Conservation (phyloP, 2,329 filamentous ascomycete species). For the Cladosporium sp. region DNA sequence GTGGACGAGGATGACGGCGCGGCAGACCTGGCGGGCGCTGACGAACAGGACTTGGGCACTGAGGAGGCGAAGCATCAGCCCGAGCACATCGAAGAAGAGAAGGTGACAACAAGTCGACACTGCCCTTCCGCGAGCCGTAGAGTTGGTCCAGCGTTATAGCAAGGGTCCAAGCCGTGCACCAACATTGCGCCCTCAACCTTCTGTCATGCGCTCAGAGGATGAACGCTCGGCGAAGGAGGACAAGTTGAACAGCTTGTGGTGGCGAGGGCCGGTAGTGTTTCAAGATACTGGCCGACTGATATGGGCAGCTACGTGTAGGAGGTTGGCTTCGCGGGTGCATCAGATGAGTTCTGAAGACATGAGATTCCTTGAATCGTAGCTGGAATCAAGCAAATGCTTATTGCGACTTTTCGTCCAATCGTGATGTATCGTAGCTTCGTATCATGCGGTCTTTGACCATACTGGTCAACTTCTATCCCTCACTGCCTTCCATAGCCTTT, state of each 20-base stretch:
- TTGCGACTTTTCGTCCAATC: background rate
- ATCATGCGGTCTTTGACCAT: background rate
- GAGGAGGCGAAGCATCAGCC: background rate
- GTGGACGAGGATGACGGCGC: no score
- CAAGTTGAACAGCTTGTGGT: background rate
- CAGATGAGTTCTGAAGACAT: background rate
- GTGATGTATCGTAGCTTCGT: background rate
- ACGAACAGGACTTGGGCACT: no score
- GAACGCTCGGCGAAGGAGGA: background rate
- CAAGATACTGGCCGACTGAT: background rate
- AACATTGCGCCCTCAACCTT: no score
- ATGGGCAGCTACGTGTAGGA: background rate
- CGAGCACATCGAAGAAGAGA: background rate
- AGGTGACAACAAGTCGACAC: background rate
- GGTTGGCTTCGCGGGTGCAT: background rate
- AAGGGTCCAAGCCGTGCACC: background rate
- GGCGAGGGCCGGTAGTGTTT: background rate
- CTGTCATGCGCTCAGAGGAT: background rate
- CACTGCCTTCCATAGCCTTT: slow-evolving; percentile 23
- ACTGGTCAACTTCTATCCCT: background rate
- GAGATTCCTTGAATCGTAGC: background rate
- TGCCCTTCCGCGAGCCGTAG: background rate
- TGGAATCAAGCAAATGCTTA: background rate
- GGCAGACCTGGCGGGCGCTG: no score
- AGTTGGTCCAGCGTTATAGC: background rate